Percentiles rank a stretch among this genome's conserved stretches.
Evolutionary conservation across 2,329 filamentous ascomycete genomes (phyloP).

Genomic region (Fusarium sp.): DNA sequence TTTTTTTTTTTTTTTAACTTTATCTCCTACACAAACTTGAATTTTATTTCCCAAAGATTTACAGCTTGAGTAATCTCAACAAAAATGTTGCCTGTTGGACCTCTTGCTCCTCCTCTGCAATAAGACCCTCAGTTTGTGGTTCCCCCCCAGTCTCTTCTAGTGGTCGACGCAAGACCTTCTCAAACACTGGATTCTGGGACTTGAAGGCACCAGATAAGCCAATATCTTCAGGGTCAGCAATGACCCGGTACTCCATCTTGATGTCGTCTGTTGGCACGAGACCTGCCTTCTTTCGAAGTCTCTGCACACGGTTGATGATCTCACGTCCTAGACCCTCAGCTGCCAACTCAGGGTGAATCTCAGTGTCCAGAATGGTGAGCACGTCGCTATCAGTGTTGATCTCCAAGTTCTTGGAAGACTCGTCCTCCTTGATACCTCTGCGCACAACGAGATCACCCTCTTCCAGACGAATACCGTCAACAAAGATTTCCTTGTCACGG

Average conservation of each 20-base stretch:
- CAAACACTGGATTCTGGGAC: slow-evolving; percentile 74
- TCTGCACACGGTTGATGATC: slow-evolving; percentile 92
- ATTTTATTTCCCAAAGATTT: slow-evolving; percentile 42
- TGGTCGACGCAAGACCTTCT: slow-evolving; percentile 81
- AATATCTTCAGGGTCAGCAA: slow-evolving; percentile 81
- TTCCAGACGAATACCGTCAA: slow-evolving; percentile 87
- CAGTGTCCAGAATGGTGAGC: slow-evolving; percentile 88
- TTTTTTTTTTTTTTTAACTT: background rate
- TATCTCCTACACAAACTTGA: slow-evolving; percentile 15
- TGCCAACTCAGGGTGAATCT: slow-evolving; percentile 84
- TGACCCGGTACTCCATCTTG: slow-evolving; percentile 89
- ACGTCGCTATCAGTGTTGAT: slow-evolving; percentile 91
- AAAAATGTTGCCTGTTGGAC: slow-evolving; percentile 85
- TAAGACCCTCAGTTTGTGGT: slow-evolving; percentile 58
- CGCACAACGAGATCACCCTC: slow-evolving; percentile 84
- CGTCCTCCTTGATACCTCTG: slow-evolving; percentile 80
- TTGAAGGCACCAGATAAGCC: slow-evolving; percentile 78
- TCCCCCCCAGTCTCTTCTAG: slow-evolving; percentile 64
- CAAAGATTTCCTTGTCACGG: slow-evolving; percentile 76
- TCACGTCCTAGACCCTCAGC: slow-evolving; percentile 91
- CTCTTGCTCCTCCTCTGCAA: slow-evolving; percentile 86
- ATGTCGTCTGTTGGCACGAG: slow-evolving; percentile 93
- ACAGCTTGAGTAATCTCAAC: slow-evolving; percentile 80
- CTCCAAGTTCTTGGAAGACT: slow-evolving; percentile 79
- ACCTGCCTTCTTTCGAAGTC: slow-evolving; percentile 92